Percentiles rank a stretch among this genome's conserved stretches.
Evolutionary conservation across 2,329 filamentous ascomycete genomes (phyloP).

Genomic region (Aspergillus fructus): DNA sequence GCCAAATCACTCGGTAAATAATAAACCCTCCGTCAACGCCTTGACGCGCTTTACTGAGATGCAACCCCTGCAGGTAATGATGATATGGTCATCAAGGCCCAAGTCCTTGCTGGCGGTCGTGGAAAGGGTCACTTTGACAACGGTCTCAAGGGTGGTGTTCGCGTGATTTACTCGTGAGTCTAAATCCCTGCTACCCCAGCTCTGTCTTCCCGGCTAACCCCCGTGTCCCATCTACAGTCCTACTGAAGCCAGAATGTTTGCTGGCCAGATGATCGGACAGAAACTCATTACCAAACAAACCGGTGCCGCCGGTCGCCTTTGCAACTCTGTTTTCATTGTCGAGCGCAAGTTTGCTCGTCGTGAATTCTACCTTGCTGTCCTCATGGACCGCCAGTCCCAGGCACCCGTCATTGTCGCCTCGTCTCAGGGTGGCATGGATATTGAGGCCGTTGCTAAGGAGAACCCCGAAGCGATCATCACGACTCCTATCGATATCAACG

Average conservation of each 20-base stretch:
- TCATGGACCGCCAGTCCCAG: slow-evolving; percentile 95
- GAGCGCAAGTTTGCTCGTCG: slow-evolving; percentile 99
- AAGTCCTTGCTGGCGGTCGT: slow-evolving; percentile 95
- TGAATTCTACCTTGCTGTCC: slow-evolving; percentile 97
- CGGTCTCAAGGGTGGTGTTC: slow-evolving; percentile 96
- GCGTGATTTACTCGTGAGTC: slow-evolving; percentile 90
- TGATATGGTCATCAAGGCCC: slow-evolving; percentile 99
- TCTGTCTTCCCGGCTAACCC: slow-evolving; percentile 13
- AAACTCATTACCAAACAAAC: slow-evolving; percentile 99
- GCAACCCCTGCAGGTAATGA: slow-evolving; percentile 58
- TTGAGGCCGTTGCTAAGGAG: slow-evolving; percentile 98
- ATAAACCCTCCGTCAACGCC: slow-evolving; percentile 1
- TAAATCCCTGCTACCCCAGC: background rate
- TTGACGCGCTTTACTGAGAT: slow-evolving; percentile 20
- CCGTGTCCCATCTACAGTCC: slow-evolving; percentile 50
- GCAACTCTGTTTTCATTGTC: slow-evolving; percentile 97
- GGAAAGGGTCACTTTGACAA: slow-evolving; percentile 98
- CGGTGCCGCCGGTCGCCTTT: slow-evolving; percentile 86
- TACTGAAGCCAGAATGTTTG: slow-evolving; percentile 93
- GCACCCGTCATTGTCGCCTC: slow-evolving; percentile 94
- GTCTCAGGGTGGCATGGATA: slow-evolving; percentile 98
- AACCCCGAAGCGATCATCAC: slow-evolving; percentile 93
- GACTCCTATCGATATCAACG: slow-evolving; percentile 89
- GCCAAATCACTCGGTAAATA: slow-evolving; percentile 79
- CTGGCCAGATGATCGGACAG: slow-evolving; percentile 99